Percentiles rank a stretch among this genome's conserved stretches.
phyloP scores from a whole-genome alignment of 139 green algal species.

The Haematococcus lacustris region DNA sequence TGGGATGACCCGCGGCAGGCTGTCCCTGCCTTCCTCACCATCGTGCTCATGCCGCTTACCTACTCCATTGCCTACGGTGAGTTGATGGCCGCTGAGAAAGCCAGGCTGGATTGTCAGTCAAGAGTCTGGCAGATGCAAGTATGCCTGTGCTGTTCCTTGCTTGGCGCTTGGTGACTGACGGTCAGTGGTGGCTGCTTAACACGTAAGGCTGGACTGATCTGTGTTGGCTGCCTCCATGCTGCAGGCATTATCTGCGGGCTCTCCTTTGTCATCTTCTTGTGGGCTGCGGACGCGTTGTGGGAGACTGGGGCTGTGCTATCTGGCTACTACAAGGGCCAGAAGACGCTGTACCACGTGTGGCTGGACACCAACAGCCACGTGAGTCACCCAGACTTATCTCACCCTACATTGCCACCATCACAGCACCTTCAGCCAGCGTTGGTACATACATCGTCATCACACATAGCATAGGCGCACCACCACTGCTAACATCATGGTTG shows the following conservation, averaged over 20 bases:
- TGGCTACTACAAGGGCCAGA: neutral
- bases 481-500: neutral
- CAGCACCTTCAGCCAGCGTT: no score
- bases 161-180: no score
- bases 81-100: no score
- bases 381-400: neutral
- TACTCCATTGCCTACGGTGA: slow-evolving; percentile 42
- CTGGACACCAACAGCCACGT: no score
- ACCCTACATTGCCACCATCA: no score
- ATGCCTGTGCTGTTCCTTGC: no score
- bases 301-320: neutral
- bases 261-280: slow-evolving; percentile 42
- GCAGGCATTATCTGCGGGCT: slow-evolving; percentile 60
- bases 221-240: no score
- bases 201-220: no score
- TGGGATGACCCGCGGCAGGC: slow-evolving; percentile 22
- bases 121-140: no score
- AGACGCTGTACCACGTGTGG: slow-evolving; percentile 13
- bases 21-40: slow-evolving; percentile 72
- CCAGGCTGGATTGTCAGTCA: no score
- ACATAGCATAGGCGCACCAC: neutral
- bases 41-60: slow-evolving; percentile 57
- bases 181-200: no score
- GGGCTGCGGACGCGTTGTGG: slow-evolving; percentile 10
- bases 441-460: no score